Conservation (phyloP, 2,329 filamentous ascomycete genomes). For the Annulohypoxylon truncatum region DNA sequence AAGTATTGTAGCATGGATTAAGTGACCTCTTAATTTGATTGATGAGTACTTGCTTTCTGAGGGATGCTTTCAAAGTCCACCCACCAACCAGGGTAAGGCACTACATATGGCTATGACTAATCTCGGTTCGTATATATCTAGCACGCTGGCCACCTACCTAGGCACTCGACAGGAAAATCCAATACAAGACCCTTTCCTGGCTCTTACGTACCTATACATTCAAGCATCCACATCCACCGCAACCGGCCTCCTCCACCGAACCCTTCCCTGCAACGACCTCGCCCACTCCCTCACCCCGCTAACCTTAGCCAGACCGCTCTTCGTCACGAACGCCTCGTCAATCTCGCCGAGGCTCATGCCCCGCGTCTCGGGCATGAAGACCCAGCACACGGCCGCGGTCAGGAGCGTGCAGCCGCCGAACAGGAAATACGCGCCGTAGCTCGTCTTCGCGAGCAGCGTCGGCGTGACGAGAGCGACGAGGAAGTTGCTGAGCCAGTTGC, state of each 20-base stretch:
- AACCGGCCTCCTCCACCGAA: constrained; percentile 4
- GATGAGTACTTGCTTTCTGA: too few relatives aligned
- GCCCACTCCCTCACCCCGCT: constrained; percentile 53
- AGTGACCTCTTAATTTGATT: not conserved
- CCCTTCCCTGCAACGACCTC: not conserved
- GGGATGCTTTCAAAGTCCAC: too few relatives aligned
- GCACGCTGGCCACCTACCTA: too few relatives aligned
- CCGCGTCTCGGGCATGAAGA: constrained; percentile 59
- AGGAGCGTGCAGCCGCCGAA: constrained; percentile 56
- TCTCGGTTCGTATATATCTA: too few relatives aligned
- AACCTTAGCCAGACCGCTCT: constrained; percentile 45
- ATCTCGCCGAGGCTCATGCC: constrained; percentile 57
- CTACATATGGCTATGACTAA: too few relatives aligned
- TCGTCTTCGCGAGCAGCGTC: constrained; percentile 53
- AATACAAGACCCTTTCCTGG: too few relatives aligned
- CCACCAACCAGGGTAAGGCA: not conserved
- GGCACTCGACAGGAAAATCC: too few relatives aligned
- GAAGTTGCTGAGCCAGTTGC: constrained; percentile 63
- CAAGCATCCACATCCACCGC: constrained; percentile 45
- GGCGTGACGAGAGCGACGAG: constrained; percentile 60
- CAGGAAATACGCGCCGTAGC: constrained; percentile 59
- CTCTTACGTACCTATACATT: constrained; percentile 56
- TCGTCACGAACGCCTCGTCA: constrained; percentile 42
- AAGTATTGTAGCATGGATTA: not conserved
- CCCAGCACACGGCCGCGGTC: constrained; percentile 51